Conservation (phyloP, 2,329 filamentous ascomycete genomes). For the Aspergillus pseudoterreus region DNA sequence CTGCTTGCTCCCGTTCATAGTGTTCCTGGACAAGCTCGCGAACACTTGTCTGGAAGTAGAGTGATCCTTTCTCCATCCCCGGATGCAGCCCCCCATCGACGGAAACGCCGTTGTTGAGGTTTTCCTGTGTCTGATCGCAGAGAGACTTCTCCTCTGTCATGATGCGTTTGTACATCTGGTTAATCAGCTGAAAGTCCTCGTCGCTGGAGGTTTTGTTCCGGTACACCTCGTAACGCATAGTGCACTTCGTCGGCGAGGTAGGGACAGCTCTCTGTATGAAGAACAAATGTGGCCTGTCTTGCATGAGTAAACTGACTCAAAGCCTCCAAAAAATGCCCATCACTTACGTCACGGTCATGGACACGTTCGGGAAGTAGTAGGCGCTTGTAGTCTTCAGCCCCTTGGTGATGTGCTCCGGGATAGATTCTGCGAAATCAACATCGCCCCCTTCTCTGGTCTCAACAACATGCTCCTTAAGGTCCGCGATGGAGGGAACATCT, state of each 20-base stretch:
- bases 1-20: conserved; percentile 43
- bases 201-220: conserved; percentile 57
- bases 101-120: conserved; percentile 58
- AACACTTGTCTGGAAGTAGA: conserved; percentile 54
- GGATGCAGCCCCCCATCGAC: conserved; percentile 60
- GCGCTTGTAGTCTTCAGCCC: conserved; percentile 39
- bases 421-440: conserved; percentile 45
- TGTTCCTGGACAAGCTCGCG: conserved; percentile 49
- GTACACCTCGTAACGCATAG: conserved; percentile 62
- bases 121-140: conserved; percentile 56
- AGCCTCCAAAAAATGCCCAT: not conserved
- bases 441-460: conserved; percentile 48
- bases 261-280: conserved; percentile 63
- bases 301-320: not conserved
- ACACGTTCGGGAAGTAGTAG: conserved; percentile 34
- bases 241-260: conserved; percentile 46
- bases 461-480: conserved; percentile 53
- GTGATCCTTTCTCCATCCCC: conserved; percentile 53
- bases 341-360: conserved; percentile 31
- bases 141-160: conserved; percentile 63
- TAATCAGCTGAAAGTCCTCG: conserved; percentile 56
- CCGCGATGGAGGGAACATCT: conserved; percentile 39
- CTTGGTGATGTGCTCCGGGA: conserved; percentile 45
- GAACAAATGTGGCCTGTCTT: conserved; percentile 52
- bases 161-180: conserved; percentile 59